Evolutionary conservation across 2,329 filamentous ascomycete genomes (phyloP).

Genomic region (Phialophora chinensis): DNA sequence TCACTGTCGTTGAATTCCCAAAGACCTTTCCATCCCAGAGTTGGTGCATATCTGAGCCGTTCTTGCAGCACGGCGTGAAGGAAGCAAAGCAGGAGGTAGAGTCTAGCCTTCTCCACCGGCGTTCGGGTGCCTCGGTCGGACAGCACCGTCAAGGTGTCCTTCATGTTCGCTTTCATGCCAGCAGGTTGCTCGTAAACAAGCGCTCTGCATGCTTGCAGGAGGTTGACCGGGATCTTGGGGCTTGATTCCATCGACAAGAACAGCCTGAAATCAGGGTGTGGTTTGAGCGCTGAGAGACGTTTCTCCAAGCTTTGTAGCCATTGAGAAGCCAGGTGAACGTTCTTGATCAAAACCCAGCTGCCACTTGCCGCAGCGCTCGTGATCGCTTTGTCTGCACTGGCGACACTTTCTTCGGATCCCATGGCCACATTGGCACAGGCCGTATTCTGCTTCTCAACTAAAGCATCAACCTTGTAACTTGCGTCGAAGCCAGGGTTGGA

Average conservation of each 20-base stretch:
- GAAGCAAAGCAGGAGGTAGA: constrained; percentile 92
- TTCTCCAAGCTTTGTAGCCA: constrained; percentile 99
- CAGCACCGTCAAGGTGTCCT: constrained; percentile 87
- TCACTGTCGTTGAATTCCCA: constrained; percentile 99
- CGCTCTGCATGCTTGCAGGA: constrained; percentile 89
- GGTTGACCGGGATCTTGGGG: constrained; percentile 93
- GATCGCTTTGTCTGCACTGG: constrained; percentile 94
- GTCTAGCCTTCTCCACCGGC: constrained; percentile 85
- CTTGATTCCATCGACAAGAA: constrained; percentile 99
- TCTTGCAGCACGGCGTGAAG: constrained; percentile 96
- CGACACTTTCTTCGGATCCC: constrained; percentile 93
- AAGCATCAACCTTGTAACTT: constrained; percentile 96
- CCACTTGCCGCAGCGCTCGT: constrained; percentile 88
- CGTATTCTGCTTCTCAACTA: constrained; percentile 82
- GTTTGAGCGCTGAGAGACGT: constrained; percentile 91
- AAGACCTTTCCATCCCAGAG: constrained; percentile 95
- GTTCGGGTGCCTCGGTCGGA: constrained; percentile 76
- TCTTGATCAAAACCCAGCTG: constrained; percentile 97
- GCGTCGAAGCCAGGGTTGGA: constrained; percentile 97
- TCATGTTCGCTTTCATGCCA: constrained; percentile 96
- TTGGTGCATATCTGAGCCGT: constrained; percentile 89
- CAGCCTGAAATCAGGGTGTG: constrained; percentile 87
- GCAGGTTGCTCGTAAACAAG: constrained; percentile 98
- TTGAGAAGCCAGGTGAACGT: constrained; percentile 92
- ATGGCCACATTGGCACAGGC: constrained; percentile 97